Evolutionary conservation across 2,329 filamentous ascomycete genomes (phyloP).

Genomic region (Chrysosporium queenslandicum): DNA sequence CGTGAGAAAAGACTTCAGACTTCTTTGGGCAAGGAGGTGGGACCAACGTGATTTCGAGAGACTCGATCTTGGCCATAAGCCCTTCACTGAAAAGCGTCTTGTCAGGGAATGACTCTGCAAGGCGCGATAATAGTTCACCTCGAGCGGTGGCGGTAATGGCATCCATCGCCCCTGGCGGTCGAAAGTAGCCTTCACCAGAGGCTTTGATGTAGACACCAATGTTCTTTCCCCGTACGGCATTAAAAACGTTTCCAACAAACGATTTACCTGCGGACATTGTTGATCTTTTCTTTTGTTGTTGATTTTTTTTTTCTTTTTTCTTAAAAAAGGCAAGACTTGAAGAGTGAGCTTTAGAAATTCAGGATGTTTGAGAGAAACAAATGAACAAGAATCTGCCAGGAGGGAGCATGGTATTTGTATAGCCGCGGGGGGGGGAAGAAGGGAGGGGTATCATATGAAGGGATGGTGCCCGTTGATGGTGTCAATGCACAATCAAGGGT

Average conservation of each 20-base stretch:
- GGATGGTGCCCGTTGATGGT: too few relatives aligned
- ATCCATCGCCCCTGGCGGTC: slow-evolving; percentile 9
- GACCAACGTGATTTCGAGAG: neutral
- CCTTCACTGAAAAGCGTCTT: slow-evolving; percentile 9
- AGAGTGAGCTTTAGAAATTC: slow-evolving; percentile 5
- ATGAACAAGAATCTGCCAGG: slow-evolving; percentile 3
- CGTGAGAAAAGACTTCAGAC: slow-evolving; percentile 7
- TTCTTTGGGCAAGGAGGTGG: slow-evolving; percentile 8
- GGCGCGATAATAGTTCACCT: slow-evolving; percentile 7
- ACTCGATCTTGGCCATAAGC: neutral
- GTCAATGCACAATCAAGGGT: too few relatives aligned
- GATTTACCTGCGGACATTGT: slow-evolving; percentile 6
- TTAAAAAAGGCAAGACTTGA: slow-evolving; percentile 7
- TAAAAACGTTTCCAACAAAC: slow-evolving; percentile 10
- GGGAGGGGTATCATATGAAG: too few relatives aligned
- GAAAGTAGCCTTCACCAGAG: slow-evolving; percentile 6
- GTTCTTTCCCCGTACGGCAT: slow-evolving; percentile 6
- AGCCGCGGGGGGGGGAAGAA: too few relatives aligned
- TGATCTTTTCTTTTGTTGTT: too few relatives aligned
- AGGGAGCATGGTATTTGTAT: neutral
- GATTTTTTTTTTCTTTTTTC: too few relatives aligned
- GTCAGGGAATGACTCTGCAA: slow-evolving; percentile 6
- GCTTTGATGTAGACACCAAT: slow-evolving; percentile 9
- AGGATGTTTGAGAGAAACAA: slow-evolving; percentile 3
- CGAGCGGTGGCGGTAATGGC: slow-evolving; percentile 7